Evolutionary conservation across 768 basidiomycete species (phyloP).

Genomic region (Solioccasus polychromus): DNA sequence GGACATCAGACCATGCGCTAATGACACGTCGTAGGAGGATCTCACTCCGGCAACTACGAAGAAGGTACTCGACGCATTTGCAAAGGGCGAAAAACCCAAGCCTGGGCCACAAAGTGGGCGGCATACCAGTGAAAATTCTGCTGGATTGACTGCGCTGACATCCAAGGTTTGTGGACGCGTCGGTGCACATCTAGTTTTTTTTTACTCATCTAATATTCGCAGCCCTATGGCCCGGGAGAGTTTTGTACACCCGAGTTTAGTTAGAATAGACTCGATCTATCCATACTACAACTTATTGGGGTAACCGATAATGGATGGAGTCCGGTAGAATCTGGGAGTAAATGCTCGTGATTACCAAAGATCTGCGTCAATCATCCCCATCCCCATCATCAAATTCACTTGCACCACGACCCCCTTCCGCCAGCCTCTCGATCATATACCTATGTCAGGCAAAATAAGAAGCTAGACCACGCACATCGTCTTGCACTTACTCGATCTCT

Average conservation of each 20-base stretch:
- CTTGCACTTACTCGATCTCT: slow-evolving; percentile 66
- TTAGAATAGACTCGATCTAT: slow-evolving; percentile 47
- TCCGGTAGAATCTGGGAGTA: not conserved
- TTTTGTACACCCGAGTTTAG: slow-evolving; percentile 83
- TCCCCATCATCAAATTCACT: slow-evolving; percentile 78
- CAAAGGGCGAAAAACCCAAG: slow-evolving; percentile 81
- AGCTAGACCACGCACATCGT: not conserved
- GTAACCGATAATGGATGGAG: not conserved
- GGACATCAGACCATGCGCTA: slow-evolving; percentile 2
- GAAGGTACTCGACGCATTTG: slow-evolving; percentile 75
- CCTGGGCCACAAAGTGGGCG: slow-evolving; percentile 92
- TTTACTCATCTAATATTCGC: slow-evolving; percentile 12
- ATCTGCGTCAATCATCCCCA: slow-evolving; percentile 76
- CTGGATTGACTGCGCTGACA: slow-evolving; percentile 78
- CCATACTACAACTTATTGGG: not conserved
- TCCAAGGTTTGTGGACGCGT: slow-evolving; percentile 52
- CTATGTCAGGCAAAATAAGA: slow-evolving; percentile 34
- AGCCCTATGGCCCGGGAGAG: slow-evolving; percentile 96
- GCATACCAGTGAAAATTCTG: slow-evolving; percentile 89
- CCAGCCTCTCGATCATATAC: slow-evolving; percentile 65
- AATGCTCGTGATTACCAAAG: too few species aligned
- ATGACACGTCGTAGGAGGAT: slow-evolving; percentile 62
- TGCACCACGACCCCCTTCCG: slow-evolving; percentile 71
- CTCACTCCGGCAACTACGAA: slow-evolving; percentile 74
- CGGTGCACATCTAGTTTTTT: not conserved